A percentile compares a stretch with the other conserved stretches of the same genome.
Conservation (phyloP, 1,284 basidiomycete species). For the Cutaneotrichosporon curvatum region DNA sequence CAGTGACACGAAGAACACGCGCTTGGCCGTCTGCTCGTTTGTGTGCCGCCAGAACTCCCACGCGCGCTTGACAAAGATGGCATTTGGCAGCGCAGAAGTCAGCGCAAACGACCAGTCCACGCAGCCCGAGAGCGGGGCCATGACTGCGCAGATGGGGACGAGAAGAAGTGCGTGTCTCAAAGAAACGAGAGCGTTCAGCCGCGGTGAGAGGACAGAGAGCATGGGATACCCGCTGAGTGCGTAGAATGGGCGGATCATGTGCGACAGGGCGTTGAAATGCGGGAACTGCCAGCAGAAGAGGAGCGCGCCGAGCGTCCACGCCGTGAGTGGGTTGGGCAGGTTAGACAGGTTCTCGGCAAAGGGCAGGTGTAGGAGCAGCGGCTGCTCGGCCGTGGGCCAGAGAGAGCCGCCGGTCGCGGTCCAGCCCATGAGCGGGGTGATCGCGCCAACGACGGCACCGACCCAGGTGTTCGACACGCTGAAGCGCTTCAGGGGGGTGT, state of each 20-base stretch:
- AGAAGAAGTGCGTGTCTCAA: constrained; percentile 76
- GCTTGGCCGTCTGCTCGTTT: constrained; percentile 68
- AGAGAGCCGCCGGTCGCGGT: constrained; percentile 82
- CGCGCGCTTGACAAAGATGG: constrained; percentile 61
- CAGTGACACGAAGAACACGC: constrained; percentile 72
- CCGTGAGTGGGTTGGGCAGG: constrained; percentile 61
- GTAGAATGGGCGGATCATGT: constrained; percentile 80
- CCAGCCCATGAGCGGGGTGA: constrained; percentile 98
- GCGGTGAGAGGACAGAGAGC: constrained; percentile 75
- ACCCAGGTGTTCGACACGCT: constrained; percentile 91
- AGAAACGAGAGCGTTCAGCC: constrained; percentile 75
- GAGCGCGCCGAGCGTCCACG: constrained; percentile 67
- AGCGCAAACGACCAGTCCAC: constrained; percentile 82
- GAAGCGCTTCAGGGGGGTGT: constrained; percentile 91
- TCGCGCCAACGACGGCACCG: constrained; percentile 81
- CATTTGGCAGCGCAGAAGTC: constrained; percentile 70
- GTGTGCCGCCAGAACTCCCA: constrained; percentile 64
- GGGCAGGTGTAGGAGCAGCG: constrained; percentile 46
- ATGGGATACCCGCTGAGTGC: constrained; percentile 91
- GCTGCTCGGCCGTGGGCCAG: constrained; percentile 57
- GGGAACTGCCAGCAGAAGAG: constrained; percentile 99
- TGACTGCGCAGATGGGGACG: constrained; percentile 68
- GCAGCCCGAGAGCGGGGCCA: constrained; percentile 77
- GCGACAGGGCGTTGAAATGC: constrained; percentile 91
- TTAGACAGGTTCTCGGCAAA: constrained; percentile 11